Evolutionary conservation across 306 rosid genomes (phyloP), one percentile per base, ranked within the genome.

Genomic region (Datisca glomerata): DNA sequence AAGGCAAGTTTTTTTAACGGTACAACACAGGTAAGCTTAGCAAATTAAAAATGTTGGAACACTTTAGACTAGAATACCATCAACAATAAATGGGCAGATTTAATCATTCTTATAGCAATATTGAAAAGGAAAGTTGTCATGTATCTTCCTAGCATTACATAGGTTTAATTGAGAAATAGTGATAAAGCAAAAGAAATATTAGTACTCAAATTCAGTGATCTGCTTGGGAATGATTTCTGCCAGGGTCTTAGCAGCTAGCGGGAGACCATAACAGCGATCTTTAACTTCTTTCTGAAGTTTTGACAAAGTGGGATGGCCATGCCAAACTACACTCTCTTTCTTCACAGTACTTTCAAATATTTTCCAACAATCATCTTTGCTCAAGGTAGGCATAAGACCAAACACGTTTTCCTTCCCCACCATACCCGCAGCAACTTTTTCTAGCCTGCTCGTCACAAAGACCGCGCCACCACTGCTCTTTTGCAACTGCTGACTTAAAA

Each of bases 201-300:
- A 27, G 18, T 31, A 31, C 53, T 19, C 8, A 1, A 47, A 18
- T n/a, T 29, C 18, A 19, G 3, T 38, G 1, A 12, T 12, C 39
- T 20, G 24, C 5, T 31, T 12, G 13, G 41, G 41, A 47, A 47
- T 47, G 40, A 48, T 32, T 32, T 6, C 20, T 48, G 28, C 53
- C 3, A 48, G 42, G 2, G 24, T 24, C 54, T 13, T 48, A 33
- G 41, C 42, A 13, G 42, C 54, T 21, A 32, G 9, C 5, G 42
- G 53, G 2, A 48, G 28, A 20, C 53, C 54, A n/a, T 48, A 1
- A 48, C 42, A 49, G 14, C 21, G 11, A 8, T 33, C 42, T 21
- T 21, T 21, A 33, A 20, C 22, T 13, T 49, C 31, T 4, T 9
- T 3, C 21, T 49, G 9, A 33, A 49, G 19, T 9, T 20, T 18